Evolutionary conservation across 495 filamentous ascomycete genomes (phyloP).

Genomic region (Aspergillus incahuasiensis): DNA sequence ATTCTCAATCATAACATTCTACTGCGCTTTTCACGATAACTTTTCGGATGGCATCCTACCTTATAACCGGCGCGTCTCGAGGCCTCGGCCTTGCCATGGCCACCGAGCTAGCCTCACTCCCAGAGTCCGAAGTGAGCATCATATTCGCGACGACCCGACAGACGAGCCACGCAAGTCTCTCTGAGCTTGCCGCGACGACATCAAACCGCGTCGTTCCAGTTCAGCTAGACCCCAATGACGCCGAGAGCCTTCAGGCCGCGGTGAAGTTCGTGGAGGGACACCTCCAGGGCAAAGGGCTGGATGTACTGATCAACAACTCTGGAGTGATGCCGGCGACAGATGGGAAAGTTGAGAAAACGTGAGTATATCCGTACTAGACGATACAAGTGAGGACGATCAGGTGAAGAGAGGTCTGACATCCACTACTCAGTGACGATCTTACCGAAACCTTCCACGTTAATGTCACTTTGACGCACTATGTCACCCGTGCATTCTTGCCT

Average conservation of each 20-base stretch:
- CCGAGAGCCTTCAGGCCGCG: conserved; percentile 23
- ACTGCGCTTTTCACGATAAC: too few relatives aligned
- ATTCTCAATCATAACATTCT: too few relatives aligned
- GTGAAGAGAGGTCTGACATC: too few relatives aligned
- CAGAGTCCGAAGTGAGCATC: conserved; percentile 21
- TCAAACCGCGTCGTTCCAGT: conserved; percentile 24
- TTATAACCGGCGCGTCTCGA: conserved; percentile 39
- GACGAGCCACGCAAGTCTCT: conserved; percentile 17
- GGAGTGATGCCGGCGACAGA: conserved; percentile 23
- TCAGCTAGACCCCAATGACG: conserved; percentile 27
- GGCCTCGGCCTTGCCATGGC: conserved; percentile 39
- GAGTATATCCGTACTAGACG: neutral
- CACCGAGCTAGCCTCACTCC: conserved; percentile 24
- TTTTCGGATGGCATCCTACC: conserved; percentile 28
- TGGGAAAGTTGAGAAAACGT: conserved; percentile 25
- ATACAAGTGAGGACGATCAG: neutral
- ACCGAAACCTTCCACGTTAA: conserved; percentile 30
- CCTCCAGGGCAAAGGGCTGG: conserved; percentile 29
- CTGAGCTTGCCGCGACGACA: conserved; percentile 21
- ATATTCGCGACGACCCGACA: conserved; percentile 30
- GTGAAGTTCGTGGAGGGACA: conserved; percentile 20
- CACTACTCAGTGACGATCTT: conserved; percentile 26
- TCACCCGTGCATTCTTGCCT: conserved; percentile 33
- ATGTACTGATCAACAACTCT: conserved; percentile 41
- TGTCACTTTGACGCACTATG: conserved; percentile 32